Base-by-base conservation (phyloP, 2,329 filamentous ascomycete species). In the Neonectria punicea region DNA sequence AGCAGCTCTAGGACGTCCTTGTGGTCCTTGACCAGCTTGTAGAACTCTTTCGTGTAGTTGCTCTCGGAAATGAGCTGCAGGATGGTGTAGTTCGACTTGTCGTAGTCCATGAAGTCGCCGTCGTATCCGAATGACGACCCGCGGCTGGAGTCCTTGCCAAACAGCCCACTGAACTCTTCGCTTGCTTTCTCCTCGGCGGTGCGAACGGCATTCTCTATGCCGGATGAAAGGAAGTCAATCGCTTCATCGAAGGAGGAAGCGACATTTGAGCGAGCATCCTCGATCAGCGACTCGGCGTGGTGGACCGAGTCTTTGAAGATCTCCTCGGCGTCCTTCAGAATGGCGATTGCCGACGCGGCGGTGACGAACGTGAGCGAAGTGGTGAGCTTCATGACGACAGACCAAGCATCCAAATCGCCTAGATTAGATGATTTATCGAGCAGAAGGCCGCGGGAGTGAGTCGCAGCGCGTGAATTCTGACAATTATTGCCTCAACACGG, bases 41-140 rank as follows among this genome's bases (percentile, higher is more conserved):
- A 89, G 49, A 97, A 90, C 78, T 90, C 92, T 53, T 88, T 92
- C 1, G 93, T 94, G 80, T 93, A 87, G 73, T 94, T 92, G 81
- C 87, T 91, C 73, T 86, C 82, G n/a, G 87, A 83, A 78, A 97
- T 93, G 65, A 94, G 81, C 78, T 97, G 84, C 79, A 94, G 97
- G 49, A 97, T 87, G 20, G 93, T 97, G 75, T 86, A 80, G 75
- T 93, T 91, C 6, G 87, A 83, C 66, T 82, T 81, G n/a, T 78
- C 70, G 39, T 76, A 70, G 14, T 71, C 64, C 56, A 61, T 56
- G 50, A 55, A 25, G 2, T 67, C 56, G 18, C 67, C 22, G n/a
- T 55, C 30, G 22, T 51, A 34, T 55, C 65, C 18, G 47, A 13
- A 47, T 7, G 36, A 30, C 28, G 30, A 44, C 11, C 16, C 25